Evolutionary conservation across 2,329 filamentous ascomycete species (phyloP).

Genomic region (Fusarium sp.): DNA sequence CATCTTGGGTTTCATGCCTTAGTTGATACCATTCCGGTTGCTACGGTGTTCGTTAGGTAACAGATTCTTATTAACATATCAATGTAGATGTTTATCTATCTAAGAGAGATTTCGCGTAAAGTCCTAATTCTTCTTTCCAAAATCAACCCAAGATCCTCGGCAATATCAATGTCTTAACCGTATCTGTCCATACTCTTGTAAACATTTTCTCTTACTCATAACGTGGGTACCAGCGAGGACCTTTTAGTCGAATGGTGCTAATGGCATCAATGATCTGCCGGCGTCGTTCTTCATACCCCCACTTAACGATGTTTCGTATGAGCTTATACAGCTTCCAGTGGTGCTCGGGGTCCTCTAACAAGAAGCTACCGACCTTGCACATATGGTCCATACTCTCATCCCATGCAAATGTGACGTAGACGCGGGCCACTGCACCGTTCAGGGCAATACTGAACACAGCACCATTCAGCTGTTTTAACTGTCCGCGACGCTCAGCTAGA

Average conservation of each 20-base stretch:
- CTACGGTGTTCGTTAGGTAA: too few relatives aligned
- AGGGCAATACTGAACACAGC: constrained; percentile 2
- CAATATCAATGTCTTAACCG: too few relatives aligned
- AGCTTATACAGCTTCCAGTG: neutral
- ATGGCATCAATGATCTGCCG: neutral
- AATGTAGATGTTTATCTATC: too few relatives aligned
- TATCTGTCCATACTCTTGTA: too few relatives aligned
- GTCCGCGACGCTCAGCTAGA: neutral
- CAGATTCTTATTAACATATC: too few relatives aligned
- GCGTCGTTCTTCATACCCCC: neutral
- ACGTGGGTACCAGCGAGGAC: neutral
- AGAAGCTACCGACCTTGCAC: neutral
- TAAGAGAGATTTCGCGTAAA: too few relatives aligned
- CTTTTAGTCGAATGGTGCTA: neutral
- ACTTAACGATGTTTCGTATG: neutral
- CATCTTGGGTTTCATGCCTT: too few relatives aligned
- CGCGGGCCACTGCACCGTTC: neutral
- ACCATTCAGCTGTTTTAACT: neutral
- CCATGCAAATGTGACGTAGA: neutral
- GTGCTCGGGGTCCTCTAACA: neutral
- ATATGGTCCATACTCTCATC: neutral
- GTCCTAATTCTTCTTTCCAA: too few relatives aligned
- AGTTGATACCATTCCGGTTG: too few relatives aligned
- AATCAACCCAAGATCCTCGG: too few relatives aligned
- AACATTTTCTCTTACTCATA: too few relatives aligned